These are phyloP conservation scores for Mycena pura DNA, from an alignment of 768 basidiomycete genomes.

Conservation along the genomic window DNA sequence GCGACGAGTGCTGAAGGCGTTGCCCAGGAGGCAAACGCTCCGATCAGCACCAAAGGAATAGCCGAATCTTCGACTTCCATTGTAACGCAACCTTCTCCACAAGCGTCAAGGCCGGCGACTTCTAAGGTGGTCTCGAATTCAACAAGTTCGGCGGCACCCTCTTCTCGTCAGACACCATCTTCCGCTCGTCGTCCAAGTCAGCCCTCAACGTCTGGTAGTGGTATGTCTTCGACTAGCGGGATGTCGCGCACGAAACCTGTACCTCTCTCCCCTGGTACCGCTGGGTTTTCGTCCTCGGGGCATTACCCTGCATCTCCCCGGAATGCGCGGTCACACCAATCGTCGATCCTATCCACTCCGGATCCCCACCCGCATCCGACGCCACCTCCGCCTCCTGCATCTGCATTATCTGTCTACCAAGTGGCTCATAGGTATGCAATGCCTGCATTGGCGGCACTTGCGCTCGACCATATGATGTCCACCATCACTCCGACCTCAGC, in stretches of 20 bases:
- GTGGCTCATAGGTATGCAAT: conserved; percentile 79
- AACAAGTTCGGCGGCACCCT: too few species aligned
- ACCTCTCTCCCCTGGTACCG: conserved; percentile 45
- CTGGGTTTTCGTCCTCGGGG: conserved; percentile 40
- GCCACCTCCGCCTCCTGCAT: conserved; percentile 65
- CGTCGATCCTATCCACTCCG: conserved; percentile 40
- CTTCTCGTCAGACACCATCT: conserved; percentile 32
- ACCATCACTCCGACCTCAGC: conserved; percentile 70
- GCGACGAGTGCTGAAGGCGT: conserved; percentile 60
- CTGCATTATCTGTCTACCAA: conserved; percentile 77
- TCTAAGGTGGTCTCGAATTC: conserved; percentile 33
- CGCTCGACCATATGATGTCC: conserved; percentile 75
- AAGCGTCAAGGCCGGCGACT: conserved; percentile 29
- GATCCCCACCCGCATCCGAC: conserved; percentile 82
- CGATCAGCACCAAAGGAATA: conserved; percentile 40
- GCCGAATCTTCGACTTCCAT: conserved; percentile 28
- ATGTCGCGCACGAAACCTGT: conserved; percentile 48
- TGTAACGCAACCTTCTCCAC: conserved; percentile 27
- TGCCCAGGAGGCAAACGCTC: conserved; percentile 37
- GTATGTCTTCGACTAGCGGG: conserved; percentile 4
- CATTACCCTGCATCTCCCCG: conserved; percentile 60
- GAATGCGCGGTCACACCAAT: conserved; percentile 45
- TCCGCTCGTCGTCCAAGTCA: conserved; percentile 23
- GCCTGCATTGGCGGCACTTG: conserved; percentile 67
- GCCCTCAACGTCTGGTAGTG: conserved; percentile 1